Base-by-base conservation (phyloP, 805 yeast species). In the Hyphopichia homilentoma region DNA sequence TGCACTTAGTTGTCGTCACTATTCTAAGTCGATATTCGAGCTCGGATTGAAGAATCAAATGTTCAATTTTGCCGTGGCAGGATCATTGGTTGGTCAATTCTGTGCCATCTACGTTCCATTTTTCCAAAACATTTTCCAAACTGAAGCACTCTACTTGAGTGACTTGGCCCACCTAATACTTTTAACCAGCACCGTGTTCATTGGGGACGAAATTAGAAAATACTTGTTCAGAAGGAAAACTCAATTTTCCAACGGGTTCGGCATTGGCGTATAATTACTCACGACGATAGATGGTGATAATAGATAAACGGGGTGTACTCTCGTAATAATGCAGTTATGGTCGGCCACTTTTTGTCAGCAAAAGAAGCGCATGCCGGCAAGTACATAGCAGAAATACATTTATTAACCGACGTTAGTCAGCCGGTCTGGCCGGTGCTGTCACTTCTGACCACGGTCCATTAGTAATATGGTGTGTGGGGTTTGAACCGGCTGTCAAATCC, bases 61-160 rank as follows among this genome's bases (percentile, higher is more conserved):
- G 96, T 93, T 93, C 68, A 93, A 93, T 52, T 65, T 82, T 43
- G 96, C 98, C 0, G 96, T 93, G 13, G 77, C 84, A 9, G 84
- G 93, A 1, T 88, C 96, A 1, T 57, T 93, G 25, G 32, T 86
- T 30, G 98, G 98, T 8, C 97, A 93, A 62, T 57, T 93, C 40
- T 84, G 94, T 55, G 98, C 96, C 11, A 81, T 93, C 35, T 93
- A 93, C 55, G 73, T 90, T 27, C 96, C 97, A 39, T 88, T 89
- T 49, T 84, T 93, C 71, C 98, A 93, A 62, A 55, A 77, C 6
- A 77, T 93, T 35, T 93, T 93, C 73, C 96, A 93, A 56, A 93
- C 99, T 3, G 99, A 93, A 61, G 87, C 96, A 0, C 69, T 93
- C 37, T 66, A 75, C 29, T 52, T 88, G 6, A 61, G 70, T 11